These are phyloP conservation scores for Termitomyces sp. DNA, from an alignment of 768 basidiomycete genomes.

Conservation along the genomic window DNA sequence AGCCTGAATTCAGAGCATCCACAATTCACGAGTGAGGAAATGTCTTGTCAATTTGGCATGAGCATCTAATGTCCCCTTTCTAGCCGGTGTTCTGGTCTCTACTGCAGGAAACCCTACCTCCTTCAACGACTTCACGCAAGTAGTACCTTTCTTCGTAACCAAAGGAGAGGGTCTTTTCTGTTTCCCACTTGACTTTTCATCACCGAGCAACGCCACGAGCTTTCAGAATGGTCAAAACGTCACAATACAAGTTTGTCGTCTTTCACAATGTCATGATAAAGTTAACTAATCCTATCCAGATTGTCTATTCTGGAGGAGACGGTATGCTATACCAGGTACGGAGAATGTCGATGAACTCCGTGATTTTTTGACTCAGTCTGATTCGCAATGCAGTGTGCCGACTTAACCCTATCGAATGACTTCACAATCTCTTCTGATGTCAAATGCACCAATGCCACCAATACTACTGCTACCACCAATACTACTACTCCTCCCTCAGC, in stretches of 20 bases:
- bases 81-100: constrained; percentile 55
- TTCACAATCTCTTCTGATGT: constrained; percentile 44
- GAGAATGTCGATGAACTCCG: not conserved
- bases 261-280: not conserved
- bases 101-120: constrained; percentile 45
- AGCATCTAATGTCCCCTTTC: not conserved
- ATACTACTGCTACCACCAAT: constrained; percentile 17
- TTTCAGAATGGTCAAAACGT: constrained; percentile 65
- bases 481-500: too few relatives aligned
- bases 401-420: constrained; percentile 62
- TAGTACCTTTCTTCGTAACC: constrained; percentile 46
- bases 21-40: constrained; percentile 49
- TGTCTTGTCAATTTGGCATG: constrained; percentile 1
- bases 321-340: constrained; percentile 64
- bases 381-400: constrained; percentile 58
- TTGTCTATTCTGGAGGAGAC: constrained; percentile 70
- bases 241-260: constrained; percentile 52
- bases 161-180: constrained; percentile 63
- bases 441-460: constrained; percentile 33
- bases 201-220: constrained; percentile 40
- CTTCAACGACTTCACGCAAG: constrained; percentile 49
- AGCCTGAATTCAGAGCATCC: constrained; percentile 65
- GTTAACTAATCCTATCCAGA: constrained; percentile 18
- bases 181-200: constrained; percentile 58
- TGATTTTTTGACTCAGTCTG: not conserved